Conservation (phyloP, 495 filamentous ascomycete species). For the Daldinia concentrica region DNA sequence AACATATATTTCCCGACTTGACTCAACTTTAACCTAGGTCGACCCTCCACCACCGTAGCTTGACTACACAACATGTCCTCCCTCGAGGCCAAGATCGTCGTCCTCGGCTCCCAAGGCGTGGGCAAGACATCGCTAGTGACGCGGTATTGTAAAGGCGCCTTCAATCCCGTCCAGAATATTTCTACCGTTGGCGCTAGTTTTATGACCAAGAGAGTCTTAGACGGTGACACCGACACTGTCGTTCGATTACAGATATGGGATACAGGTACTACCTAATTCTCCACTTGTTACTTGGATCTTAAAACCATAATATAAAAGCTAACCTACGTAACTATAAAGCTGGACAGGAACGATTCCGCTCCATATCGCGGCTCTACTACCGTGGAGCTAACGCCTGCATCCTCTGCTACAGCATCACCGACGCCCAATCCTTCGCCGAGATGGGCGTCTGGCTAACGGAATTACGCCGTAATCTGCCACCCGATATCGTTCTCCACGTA, state of each 20-base stretch:
- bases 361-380: constrained; percentile 94
- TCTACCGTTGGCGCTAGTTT: constrained; percentile 95
- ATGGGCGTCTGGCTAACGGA: constrained; percentile 94
- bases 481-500: constrained; percentile 90
- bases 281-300: constrained; percentile 4
- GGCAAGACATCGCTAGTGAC: constrained; percentile 94
- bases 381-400: constrained; percentile 93
- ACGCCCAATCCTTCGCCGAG: constrained; percentile 84
- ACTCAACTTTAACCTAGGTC: background rate
- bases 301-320: background rate
- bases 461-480: constrained; percentile 71
- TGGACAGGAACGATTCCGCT: constrained; percentile 94
- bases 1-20: background rate
- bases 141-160: constrained; percentile 83
- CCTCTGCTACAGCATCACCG: constrained; percentile 91
- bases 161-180: constrained; percentile 71
- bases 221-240: constrained; percentile 78
- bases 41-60: background rate
- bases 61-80: constrained; percentile 55
- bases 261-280: constrained; percentile 58
- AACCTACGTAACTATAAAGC: constrained; percentile 54
- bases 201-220: constrained; percentile 89
- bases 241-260: constrained; percentile 94
- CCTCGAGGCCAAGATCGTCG: constrained; percentile 92
- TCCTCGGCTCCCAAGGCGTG: constrained; percentile 89